Evolutionary conservation across 768 basidiomycete genomes (phyloP).

Genomic region (Suillus paluster): DNA sequence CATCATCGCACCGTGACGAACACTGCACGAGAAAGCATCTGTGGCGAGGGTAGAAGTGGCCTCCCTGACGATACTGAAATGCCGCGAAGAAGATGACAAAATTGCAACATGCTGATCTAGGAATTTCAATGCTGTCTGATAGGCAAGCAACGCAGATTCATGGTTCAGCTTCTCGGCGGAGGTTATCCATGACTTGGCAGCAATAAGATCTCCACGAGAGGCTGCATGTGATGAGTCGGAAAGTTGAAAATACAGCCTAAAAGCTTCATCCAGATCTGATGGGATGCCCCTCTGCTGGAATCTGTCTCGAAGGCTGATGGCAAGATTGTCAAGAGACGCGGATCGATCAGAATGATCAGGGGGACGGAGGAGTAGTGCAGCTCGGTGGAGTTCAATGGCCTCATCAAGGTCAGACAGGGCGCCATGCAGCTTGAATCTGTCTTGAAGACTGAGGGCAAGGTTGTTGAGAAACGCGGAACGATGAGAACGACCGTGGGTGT

Average conservation of each 20-base stretch:
- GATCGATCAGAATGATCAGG: slow-evolving; percentile 14
- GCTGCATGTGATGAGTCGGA: too few species aligned
- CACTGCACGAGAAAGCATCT: slow-evolving; percentile 29
- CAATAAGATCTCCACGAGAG: slow-evolving; percentile 4
- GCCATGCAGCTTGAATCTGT: too few species aligned
- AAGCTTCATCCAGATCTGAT: too few species aligned
- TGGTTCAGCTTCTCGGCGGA: slow-evolving; percentile 16
- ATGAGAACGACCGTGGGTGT: slow-evolving; percentile 16
- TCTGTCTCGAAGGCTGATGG: too few species aligned
- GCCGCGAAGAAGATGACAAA: slow-evolving; percentile 20
- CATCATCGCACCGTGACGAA: slow-evolving; percentile 24
- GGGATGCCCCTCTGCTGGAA: too few species aligned
- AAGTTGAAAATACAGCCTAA: too few species aligned
- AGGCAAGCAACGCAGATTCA: slow-evolving; percentile 29
- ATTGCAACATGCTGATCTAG: slow-evolving; percentile 22
- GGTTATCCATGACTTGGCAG: slow-evolving; percentile 19
- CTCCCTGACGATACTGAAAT: slow-evolving; percentile 17
- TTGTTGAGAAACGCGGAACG: too few species aligned
- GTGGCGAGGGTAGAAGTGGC: slow-evolving; percentile 21
- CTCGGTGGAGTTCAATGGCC: neutral
- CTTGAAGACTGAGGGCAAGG: too few species aligned
- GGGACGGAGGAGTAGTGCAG: slow-evolving; percentile 21
- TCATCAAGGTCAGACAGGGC: slow-evolving; percentile 18
- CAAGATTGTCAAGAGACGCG: too few species aligned
- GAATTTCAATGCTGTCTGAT: slow-evolving; percentile 30